Evolutionary conservation across 495 filamentous ascomycete species (phyloP), one percentile per base, ranked within the genome.

Genomic region (Sabuloglossum arenarium): DNA sequence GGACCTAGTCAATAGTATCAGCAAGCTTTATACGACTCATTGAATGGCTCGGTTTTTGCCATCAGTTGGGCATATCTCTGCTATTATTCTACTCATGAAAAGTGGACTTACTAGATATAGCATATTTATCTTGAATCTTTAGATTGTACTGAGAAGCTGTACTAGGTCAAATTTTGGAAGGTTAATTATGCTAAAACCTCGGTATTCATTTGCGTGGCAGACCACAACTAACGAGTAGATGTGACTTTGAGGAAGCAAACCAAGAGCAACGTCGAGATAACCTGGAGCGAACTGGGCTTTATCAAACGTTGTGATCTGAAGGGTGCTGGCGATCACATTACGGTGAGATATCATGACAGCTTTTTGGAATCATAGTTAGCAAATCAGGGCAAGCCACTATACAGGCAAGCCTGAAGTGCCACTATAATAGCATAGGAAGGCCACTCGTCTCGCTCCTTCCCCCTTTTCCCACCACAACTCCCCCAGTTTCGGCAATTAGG

Each of bases 261-360:
- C 87, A 2, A 95, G 70, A 3, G 63, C 66, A 2, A 78, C 77
- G 50, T 90, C 84, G 12, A 47, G 45, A 4, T 24, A 8, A 47
- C 45, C 45, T 8, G 45, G 6, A 0, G 76, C 79, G 39, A 67
- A 69, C 4, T 62, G 58, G 31, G 65, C 59, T 54, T 69, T 55
- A 30, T 90, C 83, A 58, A 69, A 79, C 12, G 71, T 65, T 19
- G 63, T 58, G 56, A 80, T 73, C 61, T 88, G 83, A 61, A 91
- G 63, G 0, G 78, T 75, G 61, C 94, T 95, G 29, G 86, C 79
- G 53, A 95, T 95, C 19, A 94, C 83, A 63, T 95, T 95, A 16
- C 72, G 68, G 67, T 95, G 88, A 14, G 86, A 82, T 59, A 95
- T 87, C 87, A 88, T 94, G 37, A 93, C 88, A 27, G 86, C 88